Evolutionary conservation across 2,329 filamentous ascomycete genomes (phyloP), one percentile per base, ranked within the genome.

Genomic region (Elsinoe fawcettii): DNA sequence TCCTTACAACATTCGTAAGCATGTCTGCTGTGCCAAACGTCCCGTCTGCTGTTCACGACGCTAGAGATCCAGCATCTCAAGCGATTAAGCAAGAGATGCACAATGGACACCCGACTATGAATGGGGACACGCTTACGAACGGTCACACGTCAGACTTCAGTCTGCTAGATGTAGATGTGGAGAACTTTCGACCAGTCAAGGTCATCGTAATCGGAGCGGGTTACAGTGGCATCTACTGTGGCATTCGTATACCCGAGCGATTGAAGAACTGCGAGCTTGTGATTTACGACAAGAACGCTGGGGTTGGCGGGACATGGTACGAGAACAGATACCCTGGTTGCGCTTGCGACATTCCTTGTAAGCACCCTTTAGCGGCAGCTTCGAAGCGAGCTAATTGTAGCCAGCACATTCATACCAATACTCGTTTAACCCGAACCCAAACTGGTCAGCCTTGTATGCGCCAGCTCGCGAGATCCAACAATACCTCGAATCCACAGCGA

Each of bases 151-250:
- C 57, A 4, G 47, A 57, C 11, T 70, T 65, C 64, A 61, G 65
- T 8, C 63, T 75, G 2, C 67, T 69, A 51, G 70, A 75, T 55
- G 59, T 60, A 1, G 69, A 71, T 0, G 64, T 75, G n/a, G 74
- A 76, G 55, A 74, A 75, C 56, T 65, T 70, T 37, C 66, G 74
- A 5, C 71, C 66, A 3, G 63, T 76, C 22, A 73, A 68, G 51
- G 72, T 75, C 39, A 73, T 76, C 54, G 70, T 75, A 3, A 74
- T 76, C 23, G 73, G 73, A 27, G 73, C 73, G 36, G 73, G 73
- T 0, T 75, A 72, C 51, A 74, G 71, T 0, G 73, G 73, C 18
- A 71, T 76, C 7, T 75, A 75, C 57, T 68, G 67, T 36, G 73
- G 72, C 3, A 75, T 76, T 53, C 66, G 74, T 4, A 72, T 75